These are phyloP conservation scores for Irpex rosettiformis DNA, from an alignment of 1,284 basidiomycete species.

Conservation along the genomic window DNA sequence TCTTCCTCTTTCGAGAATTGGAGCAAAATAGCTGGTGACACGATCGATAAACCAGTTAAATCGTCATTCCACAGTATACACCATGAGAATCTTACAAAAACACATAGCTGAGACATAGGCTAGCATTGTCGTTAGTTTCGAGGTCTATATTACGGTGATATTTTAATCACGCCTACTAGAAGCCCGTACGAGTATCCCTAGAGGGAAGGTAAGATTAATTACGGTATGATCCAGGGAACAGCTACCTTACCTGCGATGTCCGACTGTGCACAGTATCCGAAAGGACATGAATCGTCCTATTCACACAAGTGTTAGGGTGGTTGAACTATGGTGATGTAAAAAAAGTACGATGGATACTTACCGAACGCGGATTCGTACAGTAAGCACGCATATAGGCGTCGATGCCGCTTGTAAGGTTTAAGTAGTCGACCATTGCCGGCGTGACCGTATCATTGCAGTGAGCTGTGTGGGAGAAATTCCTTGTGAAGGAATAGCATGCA, in stretches of 20 bases:
- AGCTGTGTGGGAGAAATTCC: not conserved
- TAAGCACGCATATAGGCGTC: not conserved
- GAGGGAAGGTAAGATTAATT: not conserved
- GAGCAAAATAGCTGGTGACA: not conserved
- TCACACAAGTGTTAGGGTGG: not conserved
- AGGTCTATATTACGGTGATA: not conserved
- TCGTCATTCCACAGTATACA: not conserved
- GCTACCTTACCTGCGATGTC: not conserved
- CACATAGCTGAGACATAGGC: not conserved
- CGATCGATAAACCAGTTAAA: not conserved
- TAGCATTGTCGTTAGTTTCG: not conserved
- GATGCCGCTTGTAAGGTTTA: not conserved
- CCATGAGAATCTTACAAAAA: not conserved
- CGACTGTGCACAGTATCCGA: not conserved
- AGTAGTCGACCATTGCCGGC: not conserved
- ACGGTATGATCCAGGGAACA: not conserved
- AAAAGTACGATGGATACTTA: not conserved
- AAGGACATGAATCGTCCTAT: not conserved
- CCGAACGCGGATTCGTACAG: not conserved
- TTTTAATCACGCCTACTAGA: not conserved
- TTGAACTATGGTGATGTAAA: not conserved
- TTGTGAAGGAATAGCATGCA: not conserved
- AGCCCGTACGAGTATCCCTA: not conserved
- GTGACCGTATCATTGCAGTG: not conserved
- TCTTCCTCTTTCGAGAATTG: not conserved